These are phyloP conservation scores for Linanthus parryae DNA, from an alignment of 148 eudicot species.

Conservation along the genomic window DNA sequence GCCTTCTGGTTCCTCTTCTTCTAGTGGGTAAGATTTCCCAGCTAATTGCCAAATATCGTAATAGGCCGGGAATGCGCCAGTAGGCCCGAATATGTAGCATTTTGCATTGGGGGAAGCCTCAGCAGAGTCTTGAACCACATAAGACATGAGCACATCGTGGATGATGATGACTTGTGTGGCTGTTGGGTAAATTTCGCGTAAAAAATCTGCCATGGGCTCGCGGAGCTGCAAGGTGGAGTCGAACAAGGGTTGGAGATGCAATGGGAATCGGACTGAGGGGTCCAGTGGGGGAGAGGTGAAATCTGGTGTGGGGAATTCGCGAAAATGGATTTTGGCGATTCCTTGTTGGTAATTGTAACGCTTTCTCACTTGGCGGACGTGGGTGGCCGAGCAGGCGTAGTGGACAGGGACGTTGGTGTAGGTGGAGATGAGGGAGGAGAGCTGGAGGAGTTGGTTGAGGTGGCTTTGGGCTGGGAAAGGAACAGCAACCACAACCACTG, in stretches of 20 bases:
- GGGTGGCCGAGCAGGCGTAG: slow-evolving; percentile 35
- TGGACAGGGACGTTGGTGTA: slow-evolving; percentile 45
- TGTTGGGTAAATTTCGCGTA: slow-evolving; percentile 22
- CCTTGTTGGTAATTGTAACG: slow-evolving; percentile 24
- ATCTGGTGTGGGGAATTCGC: slow-evolving; percentile 35
- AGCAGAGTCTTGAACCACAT: slow-evolving; percentile 36
- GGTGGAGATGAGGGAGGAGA: slow-evolving; percentile 34
- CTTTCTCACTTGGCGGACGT: slow-evolving; percentile 41
- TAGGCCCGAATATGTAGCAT: slow-evolving; percentile 1
- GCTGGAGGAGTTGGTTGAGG: slow-evolving; percentile 52
- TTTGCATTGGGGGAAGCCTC: not conserved
- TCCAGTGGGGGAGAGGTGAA: slow-evolving; percentile 19
- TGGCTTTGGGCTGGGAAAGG: slow-evolving; percentile 55
- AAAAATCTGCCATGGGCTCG: slow-evolving; percentile 24
- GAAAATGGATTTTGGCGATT: slow-evolving; percentile 29
- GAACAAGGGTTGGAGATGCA: slow-evolving; percentile 43
- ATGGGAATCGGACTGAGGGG: slow-evolving; percentile 25
- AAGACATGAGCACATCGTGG: slow-evolving; percentile 41
- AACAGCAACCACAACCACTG: slow-evolving; percentile 32
- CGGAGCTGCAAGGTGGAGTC: slow-evolving; percentile 25
- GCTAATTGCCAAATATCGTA: no score
- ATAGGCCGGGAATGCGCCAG: slow-evolving; percentile 2
- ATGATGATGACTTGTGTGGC: slow-evolving; percentile 30
- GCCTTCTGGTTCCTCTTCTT: slow-evolving; percentile 8
- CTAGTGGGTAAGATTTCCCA: no score